Evolutionary conservation across 768 basidiomycete species (phyloP).

Genomic region (Piloderma croceum): DNA sequence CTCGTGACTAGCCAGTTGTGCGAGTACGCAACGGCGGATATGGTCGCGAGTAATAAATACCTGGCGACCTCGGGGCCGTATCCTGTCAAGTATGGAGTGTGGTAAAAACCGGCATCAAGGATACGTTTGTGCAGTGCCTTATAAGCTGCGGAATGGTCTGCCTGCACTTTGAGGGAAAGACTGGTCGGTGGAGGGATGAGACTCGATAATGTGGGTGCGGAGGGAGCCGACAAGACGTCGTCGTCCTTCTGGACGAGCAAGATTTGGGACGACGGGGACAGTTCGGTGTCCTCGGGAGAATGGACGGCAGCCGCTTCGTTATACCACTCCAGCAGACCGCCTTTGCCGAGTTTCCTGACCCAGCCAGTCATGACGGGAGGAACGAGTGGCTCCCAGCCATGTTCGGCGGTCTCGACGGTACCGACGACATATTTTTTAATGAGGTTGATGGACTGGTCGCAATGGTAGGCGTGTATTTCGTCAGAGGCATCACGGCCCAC

Average conservation of each 20-base stretch:
- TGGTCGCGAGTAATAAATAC: conserved; percentile 57
- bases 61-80: conserved; percentile 88
- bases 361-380: conserved; percentile 87
- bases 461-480: conserved; percentile 92
- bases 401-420: conserved; percentile 47
- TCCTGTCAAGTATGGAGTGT: conserved; percentile 75
- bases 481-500: conserved; percentile 92
- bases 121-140: conserved; percentile 72
- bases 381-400: conserved; percentile 67
- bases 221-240: conserved; percentile 18
- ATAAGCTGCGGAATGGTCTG: conserved; percentile 72
- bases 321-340: conserved; percentile 48
- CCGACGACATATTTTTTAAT: conserved; percentile 67
- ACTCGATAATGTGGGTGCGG: conserved; percentile 36
- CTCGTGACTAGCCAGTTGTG: conserved; percentile 64
- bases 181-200: conserved; percentile 49
- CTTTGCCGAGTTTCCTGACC: conserved; percentile 51
- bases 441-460: conserved; percentile 46
- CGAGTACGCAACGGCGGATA: conserved; percentile 58
- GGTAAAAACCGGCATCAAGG: conserved; percentile 75
- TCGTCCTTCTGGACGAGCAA: conserved; percentile 51
- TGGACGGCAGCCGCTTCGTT: conserved; percentile 51
- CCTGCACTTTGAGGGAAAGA: conserved; percentile 54
- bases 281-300: conserved; percentile 29
- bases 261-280: conserved; percentile 45